Conservation (phyloP, 768 basidiomycete genomes). For the Mycena leptocephala region DNA sequence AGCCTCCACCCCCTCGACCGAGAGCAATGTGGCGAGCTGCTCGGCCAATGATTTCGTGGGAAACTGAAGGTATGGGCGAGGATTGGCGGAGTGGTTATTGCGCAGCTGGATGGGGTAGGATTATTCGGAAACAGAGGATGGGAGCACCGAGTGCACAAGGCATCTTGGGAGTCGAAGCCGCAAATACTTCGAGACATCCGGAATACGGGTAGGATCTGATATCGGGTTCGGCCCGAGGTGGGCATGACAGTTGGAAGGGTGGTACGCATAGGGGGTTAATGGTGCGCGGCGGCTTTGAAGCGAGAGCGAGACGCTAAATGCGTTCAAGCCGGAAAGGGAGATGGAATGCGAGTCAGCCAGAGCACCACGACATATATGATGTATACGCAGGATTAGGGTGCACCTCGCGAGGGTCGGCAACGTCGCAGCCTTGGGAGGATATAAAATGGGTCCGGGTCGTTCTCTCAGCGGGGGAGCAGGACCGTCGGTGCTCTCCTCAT, state of each 20-base stretch:
- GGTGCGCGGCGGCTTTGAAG: slow-evolving; percentile 21
- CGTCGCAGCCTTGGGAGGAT: not conserved
- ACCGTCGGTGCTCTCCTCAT: not conserved
- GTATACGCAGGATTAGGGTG: slow-evolving; percentile 39
- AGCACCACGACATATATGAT: slow-evolving; percentile 41
- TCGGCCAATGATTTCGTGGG: not conserved
- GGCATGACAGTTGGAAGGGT: slow-evolving; percentile 40
- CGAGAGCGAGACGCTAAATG: slow-evolving; percentile 29
- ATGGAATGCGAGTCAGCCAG: slow-evolving; percentile 47
- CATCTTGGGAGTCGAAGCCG: slow-evolving; percentile 1
- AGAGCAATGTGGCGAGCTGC: not conserved
- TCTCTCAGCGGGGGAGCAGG: not conserved
- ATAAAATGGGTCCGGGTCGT: slow-evolving; percentile 16
- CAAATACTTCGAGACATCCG: slow-evolving; percentile 40
- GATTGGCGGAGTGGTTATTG: not conserved
- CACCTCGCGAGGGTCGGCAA: slow-evolving; percentile 1
- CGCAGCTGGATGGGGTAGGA: not conserved
- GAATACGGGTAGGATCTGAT: slow-evolving; percentile 42
- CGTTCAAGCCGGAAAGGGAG: slow-evolving; percentile 46
- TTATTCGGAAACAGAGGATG: not conserved
- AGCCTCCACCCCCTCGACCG: not conserved
- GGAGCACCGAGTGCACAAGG: not conserved
- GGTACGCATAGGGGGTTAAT: slow-evolving; percentile 31
- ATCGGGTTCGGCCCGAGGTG: slow-evolving; percentile 34
- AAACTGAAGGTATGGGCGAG: not conserved